Conservation (phyloP, 306 rosid species). For the Cucurbita moschata region DNA sequence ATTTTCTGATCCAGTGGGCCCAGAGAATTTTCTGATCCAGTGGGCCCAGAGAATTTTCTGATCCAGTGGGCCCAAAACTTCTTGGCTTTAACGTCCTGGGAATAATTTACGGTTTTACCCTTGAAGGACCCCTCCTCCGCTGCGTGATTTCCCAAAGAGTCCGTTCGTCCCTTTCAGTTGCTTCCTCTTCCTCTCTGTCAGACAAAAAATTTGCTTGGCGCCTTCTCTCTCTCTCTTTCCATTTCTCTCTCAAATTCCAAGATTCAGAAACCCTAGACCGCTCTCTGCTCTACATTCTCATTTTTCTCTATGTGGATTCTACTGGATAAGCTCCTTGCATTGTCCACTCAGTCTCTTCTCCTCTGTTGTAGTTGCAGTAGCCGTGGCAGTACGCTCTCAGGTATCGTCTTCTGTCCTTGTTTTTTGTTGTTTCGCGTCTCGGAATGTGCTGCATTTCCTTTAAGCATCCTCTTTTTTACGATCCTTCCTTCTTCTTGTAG, state of each 20-base stretch:
- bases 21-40: no score
- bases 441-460: not conserved
- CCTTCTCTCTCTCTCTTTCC: slow-evolving; percentile 5
- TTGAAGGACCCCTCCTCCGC: not conserved
- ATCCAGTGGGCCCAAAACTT: not conserved
- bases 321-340: not conserved
- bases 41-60: not conserved
- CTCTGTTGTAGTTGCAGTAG: not conserved
- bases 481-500: not conserved
- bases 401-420: not conserved
- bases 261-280: slow-evolving; percentile 27
- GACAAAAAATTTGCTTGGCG: not conserved
- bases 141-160: not conserved
- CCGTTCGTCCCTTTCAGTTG: slow-evolving; percentile 11
- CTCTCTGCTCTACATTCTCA: slow-evolving; percentile 2
- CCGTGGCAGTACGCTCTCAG: not conserved
- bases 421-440: not conserved
- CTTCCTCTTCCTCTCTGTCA: not conserved
- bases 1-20: slow-evolving; percentile 2
- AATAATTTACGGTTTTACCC: not conserved
- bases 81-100: not conserved
- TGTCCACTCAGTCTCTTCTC: not conserved
- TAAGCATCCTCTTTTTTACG: not conserved
- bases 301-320: slow-evolving; percentile 1
- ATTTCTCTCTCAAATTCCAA: slow-evolving; percentile 12